Evolutionary conservation across 2,329 filamentous ascomycete genomes (phyloP).

Genomic region (Aspergillus uvarum): DNA sequence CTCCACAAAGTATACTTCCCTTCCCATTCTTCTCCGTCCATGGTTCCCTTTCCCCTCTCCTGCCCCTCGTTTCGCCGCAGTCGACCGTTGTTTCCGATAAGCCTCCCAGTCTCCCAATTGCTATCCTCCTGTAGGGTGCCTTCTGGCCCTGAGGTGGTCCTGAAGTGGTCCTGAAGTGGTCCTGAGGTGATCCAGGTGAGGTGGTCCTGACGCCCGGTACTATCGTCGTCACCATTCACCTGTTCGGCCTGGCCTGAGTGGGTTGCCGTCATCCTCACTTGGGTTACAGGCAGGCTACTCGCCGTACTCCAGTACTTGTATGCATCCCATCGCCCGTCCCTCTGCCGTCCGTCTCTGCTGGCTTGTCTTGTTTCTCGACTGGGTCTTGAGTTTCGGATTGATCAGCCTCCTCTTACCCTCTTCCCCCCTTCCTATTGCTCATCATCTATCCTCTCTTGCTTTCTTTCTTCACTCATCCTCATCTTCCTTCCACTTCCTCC

Average conservation of each 20-base stretch:
- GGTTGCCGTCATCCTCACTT: constrained; percentile 15
- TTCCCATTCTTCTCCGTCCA: not conserved
- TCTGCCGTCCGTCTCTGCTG: not conserved
- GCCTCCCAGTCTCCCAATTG: constrained; percentile 19
- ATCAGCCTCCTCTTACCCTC: constrained; percentile 14
- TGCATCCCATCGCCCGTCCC: not conserved
- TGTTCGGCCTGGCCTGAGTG: constrained; percentile 11
- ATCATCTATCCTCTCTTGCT: not conserved
- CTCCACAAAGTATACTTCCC: not conserved
- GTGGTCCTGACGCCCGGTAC: constrained; percentile 11
- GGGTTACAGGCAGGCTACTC: not conserved
- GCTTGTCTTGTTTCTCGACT: not conserved
- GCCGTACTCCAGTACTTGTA: constrained; percentile 1
- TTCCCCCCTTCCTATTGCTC: constrained; percentile 10
- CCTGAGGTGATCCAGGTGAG: not conserved
- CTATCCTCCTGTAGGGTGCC: not conserved
- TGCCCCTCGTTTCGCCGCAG: constrained; percentile 25
- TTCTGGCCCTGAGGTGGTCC: constrained; percentile 1
- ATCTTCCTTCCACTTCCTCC: too few relatives aligned
- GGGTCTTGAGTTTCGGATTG: constrained; percentile 1
- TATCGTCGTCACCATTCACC: constrained; percentile 20
- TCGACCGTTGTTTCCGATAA: constrained; percentile 35
- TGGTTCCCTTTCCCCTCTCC: constrained; percentile 4
- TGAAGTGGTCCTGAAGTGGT: not conserved
- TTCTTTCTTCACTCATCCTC: too few relatives aligned